Percentiles rank a stretch among this genome's conserved stretches.
Evolutionary conservation across 2,329 filamentous ascomycete genomes (phyloP).

Genomic region (Ascochyta lentis): DNA sequence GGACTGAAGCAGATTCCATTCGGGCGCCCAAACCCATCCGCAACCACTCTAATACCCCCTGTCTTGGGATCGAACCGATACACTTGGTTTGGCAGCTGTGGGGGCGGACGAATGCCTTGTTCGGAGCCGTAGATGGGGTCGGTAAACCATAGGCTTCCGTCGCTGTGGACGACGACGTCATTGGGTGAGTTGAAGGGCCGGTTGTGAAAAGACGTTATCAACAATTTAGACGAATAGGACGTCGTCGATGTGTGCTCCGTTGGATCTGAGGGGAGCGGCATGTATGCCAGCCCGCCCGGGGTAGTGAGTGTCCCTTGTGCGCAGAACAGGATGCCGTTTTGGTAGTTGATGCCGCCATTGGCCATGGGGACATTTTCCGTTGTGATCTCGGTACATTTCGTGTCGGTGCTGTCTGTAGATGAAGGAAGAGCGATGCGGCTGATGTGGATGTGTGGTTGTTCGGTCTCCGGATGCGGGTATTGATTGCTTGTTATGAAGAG

Average conservation of each 20-base stretch:
- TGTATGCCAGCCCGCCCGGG: constrained; percentile 40
- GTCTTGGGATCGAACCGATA: constrained; percentile 52
- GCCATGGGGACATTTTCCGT: constrained; percentile 21
- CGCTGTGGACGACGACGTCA: constrained; percentile 49
- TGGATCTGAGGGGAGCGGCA: constrained; percentile 31
- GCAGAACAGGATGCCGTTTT: constrained; percentile 42
- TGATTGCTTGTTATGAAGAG: constrained; percentile 52
- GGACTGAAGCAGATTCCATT: constrained; percentile 55
- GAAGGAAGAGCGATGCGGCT: constrained; percentile 22
- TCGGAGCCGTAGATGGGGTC: constrained; percentile 46
- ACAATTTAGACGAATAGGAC: constrained; percentile 13
- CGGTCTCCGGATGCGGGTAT: constrained; percentile 20
- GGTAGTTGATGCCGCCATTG: constrained; percentile 42
- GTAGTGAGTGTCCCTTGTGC: constrained; percentile 39
- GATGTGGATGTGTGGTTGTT: constrained; percentile 27
- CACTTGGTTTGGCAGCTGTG: constrained; percentile 32
- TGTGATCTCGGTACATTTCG: constrained; percentile 12
- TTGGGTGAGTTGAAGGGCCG: constrained; percentile 52
- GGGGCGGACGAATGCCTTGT: constrained; percentile 31
- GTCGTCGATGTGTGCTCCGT: constrained; percentile 1
- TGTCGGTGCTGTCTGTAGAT: constrained; percentile 1
- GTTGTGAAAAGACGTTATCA: constrained; percentile 54
- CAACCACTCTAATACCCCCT: constrained; percentile 45
- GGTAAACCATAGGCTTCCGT: constrained; percentile 57
- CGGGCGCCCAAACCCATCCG: constrained; percentile 49